A percentile compares a stretch with the other conserved stretches of the same genome.
These are phyloP conservation scores for Fusarium sp. DNA, from an alignment of 2,329 filamentous ascomycete genomes.

Conservation along the genomic window DNA sequence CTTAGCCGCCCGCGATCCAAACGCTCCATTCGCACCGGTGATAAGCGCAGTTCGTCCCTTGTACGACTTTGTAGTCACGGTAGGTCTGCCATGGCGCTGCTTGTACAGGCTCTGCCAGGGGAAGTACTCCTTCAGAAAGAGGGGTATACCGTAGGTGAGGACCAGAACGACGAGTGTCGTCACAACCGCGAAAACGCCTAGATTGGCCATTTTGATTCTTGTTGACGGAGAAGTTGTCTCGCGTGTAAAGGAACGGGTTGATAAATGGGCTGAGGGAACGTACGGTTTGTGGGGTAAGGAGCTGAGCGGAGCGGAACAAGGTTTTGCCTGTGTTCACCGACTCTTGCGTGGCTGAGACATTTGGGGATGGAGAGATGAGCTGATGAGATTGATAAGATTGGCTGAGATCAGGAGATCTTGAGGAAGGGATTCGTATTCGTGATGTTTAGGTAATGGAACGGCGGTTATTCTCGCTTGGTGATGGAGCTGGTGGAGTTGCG, in stretches of 20 bases:
- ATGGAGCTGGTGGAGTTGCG: neutral
- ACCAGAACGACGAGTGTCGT: constrained; percentile 25
- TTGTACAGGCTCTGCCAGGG: constrained; percentile 46
- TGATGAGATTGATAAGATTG: neutral
- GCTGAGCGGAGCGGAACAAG: constrained; percentile 36
- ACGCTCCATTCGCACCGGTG: constrained; percentile 50
- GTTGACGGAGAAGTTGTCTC: neutral
- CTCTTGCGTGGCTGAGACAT: neutral
- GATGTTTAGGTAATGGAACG: neutral
- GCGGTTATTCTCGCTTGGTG: neutral
- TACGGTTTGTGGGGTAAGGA: constrained; percentile 34
- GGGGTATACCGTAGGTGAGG: constrained; percentile 45
- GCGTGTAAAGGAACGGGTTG: constrained; percentile 7
- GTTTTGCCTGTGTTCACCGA: constrained; percentile 27
- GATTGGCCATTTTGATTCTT: constrained; percentile 25
- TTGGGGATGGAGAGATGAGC: neutral
- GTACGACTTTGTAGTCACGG: constrained; percentile 48
- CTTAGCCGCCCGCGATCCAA: constrained; percentile 49
- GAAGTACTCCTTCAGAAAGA: constrained; percentile 49
- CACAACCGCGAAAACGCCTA: constrained; percentile 6
- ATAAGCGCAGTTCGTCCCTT: constrained; percentile 48
- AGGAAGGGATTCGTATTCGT: neutral
- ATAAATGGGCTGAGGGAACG: constrained; percentile 7
- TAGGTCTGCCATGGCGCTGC: constrained; percentile 47
- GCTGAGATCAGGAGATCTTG: neutral